Base-by-base conservation (phyloP, 2,329 filamentous ascomycete species). In the Penicillium vulpinum region DNA sequence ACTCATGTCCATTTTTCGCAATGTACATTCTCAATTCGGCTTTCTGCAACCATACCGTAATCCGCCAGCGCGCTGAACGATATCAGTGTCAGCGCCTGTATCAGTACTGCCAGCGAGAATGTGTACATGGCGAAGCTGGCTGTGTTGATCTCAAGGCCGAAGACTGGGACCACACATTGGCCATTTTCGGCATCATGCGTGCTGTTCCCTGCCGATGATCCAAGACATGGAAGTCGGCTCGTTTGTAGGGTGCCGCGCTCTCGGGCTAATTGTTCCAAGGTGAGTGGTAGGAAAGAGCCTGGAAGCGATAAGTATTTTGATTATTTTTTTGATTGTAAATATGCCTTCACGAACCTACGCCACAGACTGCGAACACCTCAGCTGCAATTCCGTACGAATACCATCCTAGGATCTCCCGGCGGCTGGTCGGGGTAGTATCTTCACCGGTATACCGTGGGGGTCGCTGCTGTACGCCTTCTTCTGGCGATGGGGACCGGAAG, bases 321-420 rank as follows among this genome's bases (percentile, higher is more conserved):
- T 2, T 22, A 7, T 10, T 5, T 18, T 31, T 35, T n/a, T 21
- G 5, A 1, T 13, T 18, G 11, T 4, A 3, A 2, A 29, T 16
- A 7, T 35, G 26, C 2, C 33, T 26, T 26, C n/a, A 64, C 69
- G 51, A 60, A 72, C 91, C 85, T 58, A 88, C 82, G 38, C 86
- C 92, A 72, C 92, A 96, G 51, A 97, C 90, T 18, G 95, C 91
- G 73, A 96, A 97, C 49, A 94, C 92, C 77, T 97, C 92, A 24
- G 92, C 91, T n/a, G 92, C 92, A 77, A 95, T 96, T 24, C 89
- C 89, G 74, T 97, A 96, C 70, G 88, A 87, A 75, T 96, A 97
- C 89, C 93, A 97, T 66, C 92, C 92, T 40, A 85, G 79, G 57
- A 96, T 83, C 81, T 97, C 92, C 71, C 88, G 91, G 62, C 76